Percentiles rank a stretch among this genome's conserved stretches.
phyloP scores from a whole-genome alignment of 2,329 filamentous ascomycete species.

The Onygenales sp. region DNA sequence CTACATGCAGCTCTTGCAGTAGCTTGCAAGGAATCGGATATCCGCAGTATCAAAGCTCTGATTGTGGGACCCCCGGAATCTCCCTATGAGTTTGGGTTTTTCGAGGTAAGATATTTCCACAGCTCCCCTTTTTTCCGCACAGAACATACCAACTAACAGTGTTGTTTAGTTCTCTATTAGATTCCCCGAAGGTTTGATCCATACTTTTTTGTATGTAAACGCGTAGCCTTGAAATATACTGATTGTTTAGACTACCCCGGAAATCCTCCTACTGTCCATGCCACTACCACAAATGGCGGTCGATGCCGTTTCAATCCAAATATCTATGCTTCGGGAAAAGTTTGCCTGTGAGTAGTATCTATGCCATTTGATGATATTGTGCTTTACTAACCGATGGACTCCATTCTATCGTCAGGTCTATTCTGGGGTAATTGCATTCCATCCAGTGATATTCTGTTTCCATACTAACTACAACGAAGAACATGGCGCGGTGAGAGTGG shows the following conservation, averaged over 20 bases:
- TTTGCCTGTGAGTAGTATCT: conserved; percentile 63
- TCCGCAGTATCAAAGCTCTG: conserved; percentile 75
- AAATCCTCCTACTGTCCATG: conserved; percentile 50
- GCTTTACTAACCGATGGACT: conserved; percentile 11
- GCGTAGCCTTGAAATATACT: neutral
- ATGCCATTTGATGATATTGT: neutral
- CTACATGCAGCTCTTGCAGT: conserved; percentile 63
- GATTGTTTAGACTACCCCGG: conserved; percentile 66
- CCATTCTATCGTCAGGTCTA: conserved; percentile 51
- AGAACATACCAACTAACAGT: neutral
- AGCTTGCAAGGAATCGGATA: conserved; percentile 76
- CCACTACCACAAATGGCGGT: conserved; percentile 80
- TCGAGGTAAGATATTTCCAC: conserved; percentile 49
- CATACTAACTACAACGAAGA: conserved; percentile 34
- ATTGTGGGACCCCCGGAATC: conserved; percentile 91
- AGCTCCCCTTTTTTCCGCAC: conserved; percentile 2
- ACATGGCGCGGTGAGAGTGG: conserved; percentile 88
- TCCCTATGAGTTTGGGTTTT: conserved; percentile 95
- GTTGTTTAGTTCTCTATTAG: conserved; percentile 58
- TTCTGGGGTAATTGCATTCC: conserved; percentile 57
- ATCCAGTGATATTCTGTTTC: neutral
- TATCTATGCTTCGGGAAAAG: conserved; percentile 83
- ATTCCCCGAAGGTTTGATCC: conserved; percentile 59
- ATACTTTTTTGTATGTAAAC: neutral
- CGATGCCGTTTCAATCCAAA: conserved; percentile 91